Evolutionary conservation across 1,284 basidiomycete species (phyloP).

Genomic region (Tylopilus orsonianus): DNA sequence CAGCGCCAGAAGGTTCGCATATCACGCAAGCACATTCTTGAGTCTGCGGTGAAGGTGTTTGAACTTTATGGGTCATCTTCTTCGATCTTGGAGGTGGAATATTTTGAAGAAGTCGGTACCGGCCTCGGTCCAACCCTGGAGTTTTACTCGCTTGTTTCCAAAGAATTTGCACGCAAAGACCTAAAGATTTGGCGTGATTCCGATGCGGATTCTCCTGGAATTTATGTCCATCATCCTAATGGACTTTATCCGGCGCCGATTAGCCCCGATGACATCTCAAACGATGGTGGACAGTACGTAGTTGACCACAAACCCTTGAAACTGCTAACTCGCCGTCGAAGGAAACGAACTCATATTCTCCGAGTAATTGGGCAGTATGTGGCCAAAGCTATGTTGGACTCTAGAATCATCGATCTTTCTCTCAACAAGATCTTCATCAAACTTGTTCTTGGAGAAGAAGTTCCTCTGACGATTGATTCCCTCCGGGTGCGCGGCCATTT

Average conservation of each 20-base stretch:
- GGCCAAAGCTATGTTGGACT: slow-evolving; percentile 97
- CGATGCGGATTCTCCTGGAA: slow-evolving; percentile 60
- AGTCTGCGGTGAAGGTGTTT: slow-evolving; percentile 97
- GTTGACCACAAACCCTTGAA: neutral
- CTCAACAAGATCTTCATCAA: slow-evolving; percentile 93
- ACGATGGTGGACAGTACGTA: slow-evolving; percentile 71
- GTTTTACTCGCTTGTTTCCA: slow-evolving; percentile 93
- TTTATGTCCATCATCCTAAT: slow-evolving; percentile 76
- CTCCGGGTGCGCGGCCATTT: slow-evolving; percentile 58
- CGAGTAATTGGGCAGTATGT: slow-evolving; percentile 94
- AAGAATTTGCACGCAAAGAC: slow-evolving; percentile 87
- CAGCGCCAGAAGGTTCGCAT: slow-evolving; percentile 98
- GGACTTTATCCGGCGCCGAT: slow-evolving; percentile 92
- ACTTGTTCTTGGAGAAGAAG: slow-evolving; percentile 80
- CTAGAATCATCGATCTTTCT: slow-evolving; percentile 94
- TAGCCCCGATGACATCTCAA: slow-evolving; percentile 58
- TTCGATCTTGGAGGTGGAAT: slow-evolving; percentile 95
- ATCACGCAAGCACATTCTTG: slow-evolving; percentile 89
- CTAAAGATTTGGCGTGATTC: slow-evolving; percentile 91
- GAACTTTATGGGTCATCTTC: slow-evolving; percentile 94
- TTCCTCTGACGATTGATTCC: slow-evolving; percentile 81
- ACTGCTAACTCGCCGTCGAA: slow-evolving; percentile 28
- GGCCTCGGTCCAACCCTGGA: slow-evolving; percentile 98
- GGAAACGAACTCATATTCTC: slow-evolving; percentile 81
- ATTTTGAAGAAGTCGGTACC: slow-evolving; percentile 99